Conservation (phyloP, 768 basidiomycete genomes). For the Rubroboletus satanas region DNA sequence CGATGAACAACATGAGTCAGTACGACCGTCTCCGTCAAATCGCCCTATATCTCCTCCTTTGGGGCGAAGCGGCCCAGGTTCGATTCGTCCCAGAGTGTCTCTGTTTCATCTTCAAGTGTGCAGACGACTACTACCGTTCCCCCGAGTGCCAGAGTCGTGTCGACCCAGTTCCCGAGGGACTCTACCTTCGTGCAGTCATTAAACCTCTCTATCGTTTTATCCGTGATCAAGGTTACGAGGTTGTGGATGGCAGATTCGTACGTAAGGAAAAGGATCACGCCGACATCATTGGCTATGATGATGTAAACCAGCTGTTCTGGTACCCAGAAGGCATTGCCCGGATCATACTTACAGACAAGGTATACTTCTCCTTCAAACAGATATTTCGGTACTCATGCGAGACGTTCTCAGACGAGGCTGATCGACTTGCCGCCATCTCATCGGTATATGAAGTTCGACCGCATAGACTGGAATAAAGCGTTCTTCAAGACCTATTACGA, state of each 20-base stretch:
- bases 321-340: conserved; percentile 97
- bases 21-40: conserved; percentile 97
- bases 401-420: conserved; percentile 62
- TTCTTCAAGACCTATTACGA: conserved; percentile 99
- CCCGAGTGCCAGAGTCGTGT: conserved; percentile 94
- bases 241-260: conserved; percentile 92
- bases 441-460: conserved; percentile 95
- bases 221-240: conserved; percentile 96
- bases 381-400: background rate
- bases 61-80: conserved; percentile 98
- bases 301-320: conserved; percentile 99
- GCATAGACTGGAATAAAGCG: conserved; percentile 92
- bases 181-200: conserved; percentile 87
- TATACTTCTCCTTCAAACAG: conserved; percentile 26
- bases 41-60: conserved; percentile 90
- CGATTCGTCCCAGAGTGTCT: conserved; percentile 95
- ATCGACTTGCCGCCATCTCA: conserved; percentile 89
- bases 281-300: conserved; percentile 95
- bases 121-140: conserved; percentile 98
- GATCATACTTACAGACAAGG: conserved; percentile 87
- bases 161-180: conserved; percentile 90
- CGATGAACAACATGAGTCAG: conserved; percentile 98
- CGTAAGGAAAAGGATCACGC: conserved; percentile 91
- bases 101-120: conserved; percentile 99
- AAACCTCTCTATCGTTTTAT: conserved; percentile 97